Conservation (phyloP, 1,139 yeast genomes). For the Protomyces gravidus region DNA sequence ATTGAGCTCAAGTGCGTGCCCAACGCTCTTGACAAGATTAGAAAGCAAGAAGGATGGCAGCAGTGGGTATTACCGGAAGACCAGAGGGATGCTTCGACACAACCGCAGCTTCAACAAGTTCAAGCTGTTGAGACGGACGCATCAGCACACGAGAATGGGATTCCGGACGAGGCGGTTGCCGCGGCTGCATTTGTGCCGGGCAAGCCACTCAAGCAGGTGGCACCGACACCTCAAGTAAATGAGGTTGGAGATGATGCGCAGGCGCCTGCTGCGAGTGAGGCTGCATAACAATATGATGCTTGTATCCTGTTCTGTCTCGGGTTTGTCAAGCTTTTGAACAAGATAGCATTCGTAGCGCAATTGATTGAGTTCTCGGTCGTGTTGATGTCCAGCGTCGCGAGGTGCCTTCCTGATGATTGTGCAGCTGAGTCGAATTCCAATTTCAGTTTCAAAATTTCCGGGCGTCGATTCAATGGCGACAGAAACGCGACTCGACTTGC, state of each 20-base stretch:
- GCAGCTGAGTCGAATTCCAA: neutral
- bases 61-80: conserved; percentile 32
- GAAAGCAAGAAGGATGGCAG: conserved; percentile 32
- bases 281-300: neutral
- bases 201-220: neutral
- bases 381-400: too few species aligned
- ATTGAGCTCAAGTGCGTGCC: conserved; percentile 44
- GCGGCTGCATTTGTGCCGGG: neutral
- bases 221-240: neutral
- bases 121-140: neutral
- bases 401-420: too few species aligned
- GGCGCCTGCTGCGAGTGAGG: neutral
- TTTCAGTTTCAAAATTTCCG: neutral
- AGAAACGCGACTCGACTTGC: neutral
- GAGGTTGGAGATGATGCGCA: neutral
- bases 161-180: neutral
- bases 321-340: too few species aligned
- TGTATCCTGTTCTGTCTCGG: too few species aligned
- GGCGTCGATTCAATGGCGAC: neutral
- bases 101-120: conserved; percentile 3
- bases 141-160: neutral
- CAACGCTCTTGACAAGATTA: conserved; percentile 34
- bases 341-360: too few species aligned
- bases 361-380: too few species aligned
- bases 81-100: conserved; percentile 15